These are phyloP conservation scores for Euphrasia arctica DNA, from an alignment of 305 asterid genomes.

Conservation along the genomic window DNA sequence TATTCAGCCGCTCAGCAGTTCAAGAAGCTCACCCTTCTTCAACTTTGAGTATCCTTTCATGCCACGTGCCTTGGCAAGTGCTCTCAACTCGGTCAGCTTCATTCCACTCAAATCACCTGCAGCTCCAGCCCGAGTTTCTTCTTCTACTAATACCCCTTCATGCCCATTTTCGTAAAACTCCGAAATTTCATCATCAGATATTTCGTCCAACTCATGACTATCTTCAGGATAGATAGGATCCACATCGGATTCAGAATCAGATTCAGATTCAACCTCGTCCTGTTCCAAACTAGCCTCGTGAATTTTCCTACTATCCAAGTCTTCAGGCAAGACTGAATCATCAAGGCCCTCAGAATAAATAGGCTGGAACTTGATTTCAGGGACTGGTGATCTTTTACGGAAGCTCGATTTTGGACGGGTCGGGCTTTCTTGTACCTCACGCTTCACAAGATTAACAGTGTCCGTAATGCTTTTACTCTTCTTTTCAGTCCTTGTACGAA, in stretches of 20 bases:
- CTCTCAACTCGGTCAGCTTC: slow-evolving; percentile 73
- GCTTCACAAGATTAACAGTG: slow-evolving; percentile 33
- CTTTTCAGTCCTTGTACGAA: slow-evolving; percentile 34
- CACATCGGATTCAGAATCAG: slow-evolving; percentile 31
- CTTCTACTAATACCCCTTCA: slow-evolving; percentile 28
- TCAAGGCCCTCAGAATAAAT: slow-evolving; percentile 31
- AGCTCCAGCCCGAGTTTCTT: slow-evolving; percentile 22
- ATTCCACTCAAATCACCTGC: slow-evolving; percentile 35
- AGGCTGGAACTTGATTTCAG: slow-evolving; percentile 55
- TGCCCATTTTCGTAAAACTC: slow-evolving; percentile 39
- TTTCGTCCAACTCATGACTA: slow-evolving; percentile 33
- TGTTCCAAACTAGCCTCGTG: slow-evolving; percentile 24
- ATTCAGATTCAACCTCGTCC: slow-evolving; percentile 37
- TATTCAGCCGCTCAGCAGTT: slow-evolving; percentile 35
- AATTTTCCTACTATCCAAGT: slow-evolving; percentile 26
- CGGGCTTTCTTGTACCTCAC: slow-evolving; percentile 40
- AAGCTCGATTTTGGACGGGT: slow-evolving; percentile 69
- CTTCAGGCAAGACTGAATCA: slow-evolving; percentile 26
- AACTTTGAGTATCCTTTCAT: slow-evolving; percentile 72
- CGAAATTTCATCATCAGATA: slow-evolving; percentile 35
- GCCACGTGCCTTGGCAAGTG: slow-evolving; percentile 74
- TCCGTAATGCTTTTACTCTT: slow-evolving; percentile 31
- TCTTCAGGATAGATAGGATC: slow-evolving; percentile 30
- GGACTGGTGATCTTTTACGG: slow-evolving; percentile 75
- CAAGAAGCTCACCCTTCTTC: slow-evolving; percentile 65